phyloP scores from a whole-genome alignment of 73 alveolate species.

The Paramecium sonneborni region DNA sequence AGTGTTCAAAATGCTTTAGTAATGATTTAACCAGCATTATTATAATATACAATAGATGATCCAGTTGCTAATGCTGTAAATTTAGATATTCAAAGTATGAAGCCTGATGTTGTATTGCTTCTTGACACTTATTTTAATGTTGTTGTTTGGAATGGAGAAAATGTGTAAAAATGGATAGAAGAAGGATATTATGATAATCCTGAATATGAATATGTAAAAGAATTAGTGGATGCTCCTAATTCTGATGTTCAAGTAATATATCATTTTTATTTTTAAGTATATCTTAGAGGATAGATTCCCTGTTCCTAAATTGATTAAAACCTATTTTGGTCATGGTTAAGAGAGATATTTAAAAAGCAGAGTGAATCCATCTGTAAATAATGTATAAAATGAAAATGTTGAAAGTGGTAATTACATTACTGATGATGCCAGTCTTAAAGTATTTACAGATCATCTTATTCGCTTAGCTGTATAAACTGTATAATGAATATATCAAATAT shows the following conservation, averaged over 20 bases:
- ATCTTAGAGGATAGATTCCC: conserved; percentile 97
- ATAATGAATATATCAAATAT: not conserved
- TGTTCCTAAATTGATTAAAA: conserved; percentile 87
- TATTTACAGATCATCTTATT: conserved; percentile 93
- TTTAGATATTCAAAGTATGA: conserved; percentile 91
- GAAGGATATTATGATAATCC: conserved; percentile 90
- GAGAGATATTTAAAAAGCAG: conserved; percentile 92
- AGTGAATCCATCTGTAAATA: conserved; percentile 88
- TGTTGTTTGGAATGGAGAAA: conserved; percentile 97
- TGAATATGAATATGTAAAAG: conserved; percentile 89
- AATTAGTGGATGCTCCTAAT: conserved; percentile 89
- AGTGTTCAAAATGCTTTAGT: conserved; percentile 96
- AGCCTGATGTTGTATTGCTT: conserved; percentile 88
- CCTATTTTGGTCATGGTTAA: conserved; percentile 93
- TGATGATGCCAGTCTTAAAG: conserved; percentile 92
- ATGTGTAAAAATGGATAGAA: conserved; percentile 91
- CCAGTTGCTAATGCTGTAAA: conserved; percentile 92
- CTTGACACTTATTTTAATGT: conserved; percentile 96
- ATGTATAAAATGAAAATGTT: conserved; percentile 74
- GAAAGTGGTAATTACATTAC: conserved; percentile 90
- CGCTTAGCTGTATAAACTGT: conserved; percentile 85
- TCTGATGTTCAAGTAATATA: conserved; percentile 83
- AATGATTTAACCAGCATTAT: conserved; percentile 99
- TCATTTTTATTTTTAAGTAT: conserved; percentile 36
- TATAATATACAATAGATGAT: conserved; percentile 84